Percentiles rank a stretch among this genome's conserved stretches.
These are phyloP conservation scores for Mesembryanthemum crystallinum DNA, from an alignment of 148 eudicot genomes.

Conservation along the genomic window DNA sequence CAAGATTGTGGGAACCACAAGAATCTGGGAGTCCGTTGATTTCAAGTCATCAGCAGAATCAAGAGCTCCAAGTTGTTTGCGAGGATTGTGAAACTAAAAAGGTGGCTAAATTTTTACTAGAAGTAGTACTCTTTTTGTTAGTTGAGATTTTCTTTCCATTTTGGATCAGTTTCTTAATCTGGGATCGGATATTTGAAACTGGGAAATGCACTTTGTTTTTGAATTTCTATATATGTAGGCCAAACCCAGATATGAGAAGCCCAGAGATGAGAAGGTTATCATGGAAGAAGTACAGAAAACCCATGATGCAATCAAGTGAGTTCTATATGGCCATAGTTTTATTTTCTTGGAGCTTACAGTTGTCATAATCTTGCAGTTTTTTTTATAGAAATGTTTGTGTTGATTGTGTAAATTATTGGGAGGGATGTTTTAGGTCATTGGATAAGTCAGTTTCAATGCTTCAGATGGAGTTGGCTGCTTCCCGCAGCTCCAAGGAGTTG, in stretches of 20 bases:
- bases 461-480: slow-evolving; percentile 77
- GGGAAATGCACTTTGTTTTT: slow-evolving; percentile 4
- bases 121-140: neutral
- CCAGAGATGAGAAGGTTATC: slow-evolving; percentile 57
- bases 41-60: slow-evolving; percentile 54
- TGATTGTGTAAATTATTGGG: slow-evolving; percentile 25
- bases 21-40: slow-evolving; percentile 64
- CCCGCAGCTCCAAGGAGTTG: slow-evolving; percentile 50
- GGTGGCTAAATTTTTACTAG: slow-evolving; percentile 28
- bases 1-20: slow-evolving; percentile 58
- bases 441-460: slow-evolving; percentile 82
- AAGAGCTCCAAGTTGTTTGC: slow-evolving; percentile 63
- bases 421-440: slow-evolving; percentile 51
- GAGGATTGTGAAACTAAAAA: slow-evolving; percentile 70
- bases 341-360: neutral
- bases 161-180: slow-evolving; percentile 2
- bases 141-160: neutral
- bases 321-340: slow-evolving; percentile 1
- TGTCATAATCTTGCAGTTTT: neutral
- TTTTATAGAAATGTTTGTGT: neutral
- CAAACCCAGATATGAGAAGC: slow-evolving; percentile 59
- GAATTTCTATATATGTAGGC: slow-evolving; percentile 21
- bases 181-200: neutral
- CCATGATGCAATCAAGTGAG: slow-evolving; percentile 87
- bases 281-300: slow-evolving; percentile 75